These are phyloP conservation scores for Intubia oerlemansii DNA, from an alignment of 2,329 filamentous ascomycete species.

Conservation along the genomic window DNA sequence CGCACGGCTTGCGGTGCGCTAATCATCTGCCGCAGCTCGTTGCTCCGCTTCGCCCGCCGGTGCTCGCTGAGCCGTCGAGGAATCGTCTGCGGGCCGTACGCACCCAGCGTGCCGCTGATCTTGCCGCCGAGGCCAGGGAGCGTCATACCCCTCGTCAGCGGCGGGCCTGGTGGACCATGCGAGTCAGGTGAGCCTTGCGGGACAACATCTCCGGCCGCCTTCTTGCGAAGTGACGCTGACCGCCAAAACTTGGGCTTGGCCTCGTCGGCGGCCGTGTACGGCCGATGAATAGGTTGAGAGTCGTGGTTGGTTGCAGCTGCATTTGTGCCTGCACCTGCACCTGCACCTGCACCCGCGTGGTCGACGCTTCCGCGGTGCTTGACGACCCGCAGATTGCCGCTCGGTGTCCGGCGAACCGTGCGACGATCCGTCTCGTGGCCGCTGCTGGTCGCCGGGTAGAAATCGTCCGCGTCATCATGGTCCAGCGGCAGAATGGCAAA, in stretches of 20 bases:
- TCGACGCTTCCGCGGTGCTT: too few relatives aligned
- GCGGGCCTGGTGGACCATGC: too few relatives aligned
- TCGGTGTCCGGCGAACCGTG: slow-evolving; percentile 35
- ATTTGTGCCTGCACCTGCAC: too few relatives aligned
- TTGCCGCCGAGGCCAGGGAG: too few relatives aligned
- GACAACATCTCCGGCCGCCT: too few relatives aligned
- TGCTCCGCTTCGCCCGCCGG: slow-evolving; percentile 33
- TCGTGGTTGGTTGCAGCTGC: too few relatives aligned
- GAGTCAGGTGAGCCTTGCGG: too few relatives aligned
- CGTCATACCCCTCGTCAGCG: neutral
- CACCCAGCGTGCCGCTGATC: slow-evolving; percentile 26
- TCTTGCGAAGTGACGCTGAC: too few relatives aligned
- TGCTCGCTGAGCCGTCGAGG: slow-evolving; percentile 34
- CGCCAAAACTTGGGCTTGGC: slow-evolving; percentile 8
- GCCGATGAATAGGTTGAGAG: too few relatives aligned
- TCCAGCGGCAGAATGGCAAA: slow-evolving; percentile 37
- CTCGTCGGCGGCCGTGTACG: slow-evolving; percentile 14
- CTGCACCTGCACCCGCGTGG: too few relatives aligned
- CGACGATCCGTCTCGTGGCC: slow-evolving; percentile 23
- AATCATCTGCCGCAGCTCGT: slow-evolving; percentile 37
- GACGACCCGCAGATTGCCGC: slow-evolving; percentile 39
- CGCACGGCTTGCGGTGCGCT: slow-evolving; percentile 35
- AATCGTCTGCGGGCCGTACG: slow-evolving; percentile 26
- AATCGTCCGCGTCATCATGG: slow-evolving; percentile 16
- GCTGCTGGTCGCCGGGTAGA: slow-evolving; percentile 7